Conservation (phyloP, 2,329 filamentous ascomycete species). For the Sclerotinia subarctica region DNA sequence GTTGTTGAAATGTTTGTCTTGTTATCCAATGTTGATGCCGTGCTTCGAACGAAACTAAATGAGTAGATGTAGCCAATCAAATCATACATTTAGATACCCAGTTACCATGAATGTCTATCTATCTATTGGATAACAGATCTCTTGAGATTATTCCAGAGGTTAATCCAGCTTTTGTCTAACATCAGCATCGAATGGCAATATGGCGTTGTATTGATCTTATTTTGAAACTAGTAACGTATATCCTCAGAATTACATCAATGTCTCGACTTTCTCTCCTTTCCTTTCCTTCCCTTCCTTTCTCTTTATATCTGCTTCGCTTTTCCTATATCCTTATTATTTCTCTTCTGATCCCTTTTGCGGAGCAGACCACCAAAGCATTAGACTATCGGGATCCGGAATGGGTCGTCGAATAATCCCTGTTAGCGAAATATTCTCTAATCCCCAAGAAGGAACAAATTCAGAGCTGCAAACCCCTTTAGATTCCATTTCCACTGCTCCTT, state of each 20-base stretch:
- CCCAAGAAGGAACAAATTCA: conserved; percentile 19
- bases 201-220: not conserved
- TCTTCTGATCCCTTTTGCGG: conserved; percentile 15
- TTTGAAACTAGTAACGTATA: not conserved
- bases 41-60: conserved; percentile 1
- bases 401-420: conserved; percentile 17
- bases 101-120: not conserved
- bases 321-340: not conserved
- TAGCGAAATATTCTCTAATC: conserved; percentile 21
- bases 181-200: not conserved
- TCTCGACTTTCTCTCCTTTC: not conserved
- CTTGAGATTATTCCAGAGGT: not conserved
- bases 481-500: conserved; percentile 2
- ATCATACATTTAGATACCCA: not conserved
- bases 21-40: not conserved
- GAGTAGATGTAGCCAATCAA: not conserved
- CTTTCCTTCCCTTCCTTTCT: not conserved
- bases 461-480: conserved; percentile 21
- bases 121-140: not conserved
- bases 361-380: conserved; percentile 6
- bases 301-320: not conserved
- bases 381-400: conserved; percentile 15
- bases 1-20: not conserved
- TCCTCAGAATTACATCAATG: not conserved
- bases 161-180: not conserved